Conservation (phyloP, 2,329 filamentous ascomycete genomes). For the Drechslerella coelobrocha region DNA sequence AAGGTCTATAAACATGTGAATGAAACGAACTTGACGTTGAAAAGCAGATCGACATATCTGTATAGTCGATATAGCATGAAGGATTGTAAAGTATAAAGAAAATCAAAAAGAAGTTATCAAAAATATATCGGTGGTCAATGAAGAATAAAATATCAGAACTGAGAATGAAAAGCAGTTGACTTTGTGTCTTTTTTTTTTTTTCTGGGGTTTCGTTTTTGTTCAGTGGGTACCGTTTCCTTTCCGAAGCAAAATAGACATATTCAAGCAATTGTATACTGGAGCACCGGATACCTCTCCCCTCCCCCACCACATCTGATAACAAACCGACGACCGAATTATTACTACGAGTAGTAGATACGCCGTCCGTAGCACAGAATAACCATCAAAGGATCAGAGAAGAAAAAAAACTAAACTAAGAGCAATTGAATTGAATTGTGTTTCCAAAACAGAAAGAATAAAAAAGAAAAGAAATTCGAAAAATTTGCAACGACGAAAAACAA, state of each 20-base stretch:
- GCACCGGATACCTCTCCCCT: constrained; percentile 48
- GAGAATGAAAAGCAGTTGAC: constrained; percentile 17
- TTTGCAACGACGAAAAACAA: background rate
- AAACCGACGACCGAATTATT: constrained; percentile 45
- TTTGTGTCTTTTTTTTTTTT: constrained; percentile 33
- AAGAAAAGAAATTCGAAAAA: constrained; percentile 7
- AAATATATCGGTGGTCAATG: constrained; percentile 8
- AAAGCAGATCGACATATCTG: constrained; percentile 6
- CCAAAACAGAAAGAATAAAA: constrained; percentile 12
- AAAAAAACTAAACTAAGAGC: constrained; percentile 23
- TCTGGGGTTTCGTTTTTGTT: constrained; percentile 15
- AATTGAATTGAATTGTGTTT: constrained; percentile 23
- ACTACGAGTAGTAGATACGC: constrained; percentile 50
- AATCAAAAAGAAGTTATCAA: constrained; percentile 4
- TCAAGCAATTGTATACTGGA: constrained; percentile 43
- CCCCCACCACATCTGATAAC: constrained; percentile 19
- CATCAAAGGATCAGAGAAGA: constrained; percentile 38
- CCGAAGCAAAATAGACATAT: constrained; percentile 11
- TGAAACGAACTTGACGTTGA: constrained; percentile 33
- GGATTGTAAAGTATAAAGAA: constrained; percentile 20
- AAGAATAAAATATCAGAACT: background rate
- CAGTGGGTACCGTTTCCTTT: background rate
- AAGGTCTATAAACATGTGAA: constrained; percentile 47
- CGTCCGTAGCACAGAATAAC: constrained; percentile 41
- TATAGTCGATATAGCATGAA: constrained; percentile 16